Conservation (phyloP, 2,329 filamentous ascomycete genomes). For the Pseudogymnoascus sp. region DNA sequence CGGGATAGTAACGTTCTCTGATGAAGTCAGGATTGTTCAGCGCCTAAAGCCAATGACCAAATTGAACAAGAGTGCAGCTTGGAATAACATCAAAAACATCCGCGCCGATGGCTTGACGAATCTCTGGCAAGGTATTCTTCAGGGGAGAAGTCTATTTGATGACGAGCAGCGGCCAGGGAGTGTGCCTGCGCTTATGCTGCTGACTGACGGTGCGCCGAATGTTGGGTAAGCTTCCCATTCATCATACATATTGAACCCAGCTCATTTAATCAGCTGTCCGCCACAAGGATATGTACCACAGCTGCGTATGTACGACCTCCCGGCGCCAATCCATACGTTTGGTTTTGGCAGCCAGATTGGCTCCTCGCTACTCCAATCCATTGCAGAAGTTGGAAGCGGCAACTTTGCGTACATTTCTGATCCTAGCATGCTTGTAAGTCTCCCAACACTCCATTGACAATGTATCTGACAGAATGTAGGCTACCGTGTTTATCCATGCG, state of each 20-base stretch:
- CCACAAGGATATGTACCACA: background rate
- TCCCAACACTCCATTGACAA: background rate
- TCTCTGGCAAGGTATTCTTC: conserved; percentile 49
- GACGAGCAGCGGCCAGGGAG: conserved; percentile 27
- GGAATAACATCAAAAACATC: conserved; percentile 39
- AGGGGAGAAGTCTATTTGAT: conserved; percentile 44
- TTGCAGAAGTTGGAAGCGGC: conserved; percentile 50
- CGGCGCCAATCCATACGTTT: conserved; percentile 42
- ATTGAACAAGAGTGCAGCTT: conserved; percentile 37
- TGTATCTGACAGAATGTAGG: background rate
- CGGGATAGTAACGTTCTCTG: conserved; percentile 50
- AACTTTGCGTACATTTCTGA: conserved; percentile 57
- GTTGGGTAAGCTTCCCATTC: conserved; percentile 33
- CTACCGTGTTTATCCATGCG: conserved; percentile 54
- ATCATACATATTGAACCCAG: background rate
- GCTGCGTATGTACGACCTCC: conserved; percentile 21
- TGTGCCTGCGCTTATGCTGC: conserved; percentile 45
- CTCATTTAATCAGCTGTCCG: background rate
- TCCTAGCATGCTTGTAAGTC: conserved; percentile 49
- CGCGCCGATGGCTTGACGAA: conserved; percentile 39
- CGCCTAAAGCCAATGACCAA: conserved; percentile 41
- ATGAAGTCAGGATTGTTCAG: conserved; percentile 37
- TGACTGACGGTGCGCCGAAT: conserved; percentile 51
- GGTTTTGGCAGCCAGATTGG: conserved; percentile 45
- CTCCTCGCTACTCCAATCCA: conserved; percentile 51